Evolutionary conservation across 176 grass and related monocot genomes (phyloP).

Genomic region (Poa annua): DNA sequence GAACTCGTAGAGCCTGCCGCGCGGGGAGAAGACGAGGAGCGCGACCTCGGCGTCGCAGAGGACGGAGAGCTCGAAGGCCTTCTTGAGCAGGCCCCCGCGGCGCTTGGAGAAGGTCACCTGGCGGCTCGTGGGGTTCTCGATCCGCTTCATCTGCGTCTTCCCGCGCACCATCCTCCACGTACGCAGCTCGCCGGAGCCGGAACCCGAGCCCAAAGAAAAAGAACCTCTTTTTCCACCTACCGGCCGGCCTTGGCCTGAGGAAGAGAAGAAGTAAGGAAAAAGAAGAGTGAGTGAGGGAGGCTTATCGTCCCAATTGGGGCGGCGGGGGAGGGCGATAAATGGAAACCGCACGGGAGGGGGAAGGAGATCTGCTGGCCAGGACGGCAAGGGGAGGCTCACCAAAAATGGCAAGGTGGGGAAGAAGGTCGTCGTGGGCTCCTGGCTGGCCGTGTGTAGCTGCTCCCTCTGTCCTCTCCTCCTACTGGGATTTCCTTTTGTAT

Average conservation of each 20-base stretch:
- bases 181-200: no score
- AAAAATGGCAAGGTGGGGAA: slow-evolving; percentile 50
- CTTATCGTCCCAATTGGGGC: slow-evolving; percentile 44
- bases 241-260: neutral
- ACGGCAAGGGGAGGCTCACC: slow-evolving; percentile 47
- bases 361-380: slow-evolving; percentile 52
- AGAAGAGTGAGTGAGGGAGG: neutral
- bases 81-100: slow-evolving; percentile 84
- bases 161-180: slow-evolving; percentile 64
- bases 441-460: slow-evolving; percentile 13
- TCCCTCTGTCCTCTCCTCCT: neutral
- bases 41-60: slow-evolving; percentile 95
- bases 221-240: no score
- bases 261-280: neutral
- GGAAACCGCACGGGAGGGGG: slow-evolving; percentile 17
- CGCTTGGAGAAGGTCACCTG: slow-evolving; percentile 99
- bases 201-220: no score
- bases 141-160: slow-evolving; percentile 80
- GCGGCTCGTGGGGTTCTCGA: slow-evolving; percentile 75
- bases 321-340: slow-evolving; percentile 35
- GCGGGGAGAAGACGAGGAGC: slow-evolving; percentile 77
- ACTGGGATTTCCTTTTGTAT: slow-evolving; percentile 59
- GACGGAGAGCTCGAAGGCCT: slow-evolving; percentile 89
- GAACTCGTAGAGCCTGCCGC: slow-evolving; percentile 80
- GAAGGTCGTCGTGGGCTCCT: no score